Conservation (phyloP, 1,284 basidiomycete species). For the Microbotryomycetes sp. region DNA sequence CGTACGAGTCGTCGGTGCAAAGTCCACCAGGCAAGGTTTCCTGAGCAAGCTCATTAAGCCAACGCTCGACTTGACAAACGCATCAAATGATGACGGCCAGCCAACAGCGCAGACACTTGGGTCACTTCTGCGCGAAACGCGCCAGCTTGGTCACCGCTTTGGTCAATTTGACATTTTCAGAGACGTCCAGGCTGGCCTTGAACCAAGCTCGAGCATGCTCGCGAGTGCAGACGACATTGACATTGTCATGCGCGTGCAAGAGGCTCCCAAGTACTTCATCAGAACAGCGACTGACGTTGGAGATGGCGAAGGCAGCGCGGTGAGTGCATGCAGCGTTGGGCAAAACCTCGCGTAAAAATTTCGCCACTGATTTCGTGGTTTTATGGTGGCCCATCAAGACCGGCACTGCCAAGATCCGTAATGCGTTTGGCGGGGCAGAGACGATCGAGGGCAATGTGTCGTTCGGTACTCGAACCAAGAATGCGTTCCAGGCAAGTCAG, state of each 20-base stretch:
- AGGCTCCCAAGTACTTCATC: slow-evolving; percentile 70
- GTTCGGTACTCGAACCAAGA: slow-evolving; percentile 79
- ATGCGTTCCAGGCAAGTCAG: slow-evolving; percentile 66
- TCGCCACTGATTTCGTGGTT: slow-evolving; percentile 1
- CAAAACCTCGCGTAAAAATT: neutral
- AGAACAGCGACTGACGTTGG: slow-evolving; percentile 89
- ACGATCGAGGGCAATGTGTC: slow-evolving; percentile 75
- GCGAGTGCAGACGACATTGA: slow-evolving; percentile 71
- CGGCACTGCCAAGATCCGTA: slow-evolving; percentile 70
- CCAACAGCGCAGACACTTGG: slow-evolving; percentile 50
- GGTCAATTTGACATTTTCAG: slow-evolving; percentile 67
- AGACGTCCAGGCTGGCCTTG: slow-evolving; percentile 63
- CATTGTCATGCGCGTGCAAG: slow-evolving; percentile 68
- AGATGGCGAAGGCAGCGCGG: slow-evolving; percentile 84
- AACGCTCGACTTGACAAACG: slow-evolving; percentile 6
- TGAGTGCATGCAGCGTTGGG: slow-evolving; percentile 46
- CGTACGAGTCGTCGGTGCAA: slow-evolving; percentile 72
- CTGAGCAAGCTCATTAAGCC: slow-evolving; percentile 70
- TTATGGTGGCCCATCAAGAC: slow-evolving; percentile 49
- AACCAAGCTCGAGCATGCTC: slow-evolving; percentile 55
- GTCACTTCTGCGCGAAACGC: slow-evolving; percentile 60
- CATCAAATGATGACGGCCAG: slow-evolving; percentile 21
- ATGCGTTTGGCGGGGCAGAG: slow-evolving; percentile 89
- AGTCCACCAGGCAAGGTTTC: slow-evolving; percentile 68
- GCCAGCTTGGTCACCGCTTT: slow-evolving; percentile 59